Evolutionary conservation across 148 eudicot genomes (phyloP).

Genomic region (Amaranthus palmeri): DNA sequence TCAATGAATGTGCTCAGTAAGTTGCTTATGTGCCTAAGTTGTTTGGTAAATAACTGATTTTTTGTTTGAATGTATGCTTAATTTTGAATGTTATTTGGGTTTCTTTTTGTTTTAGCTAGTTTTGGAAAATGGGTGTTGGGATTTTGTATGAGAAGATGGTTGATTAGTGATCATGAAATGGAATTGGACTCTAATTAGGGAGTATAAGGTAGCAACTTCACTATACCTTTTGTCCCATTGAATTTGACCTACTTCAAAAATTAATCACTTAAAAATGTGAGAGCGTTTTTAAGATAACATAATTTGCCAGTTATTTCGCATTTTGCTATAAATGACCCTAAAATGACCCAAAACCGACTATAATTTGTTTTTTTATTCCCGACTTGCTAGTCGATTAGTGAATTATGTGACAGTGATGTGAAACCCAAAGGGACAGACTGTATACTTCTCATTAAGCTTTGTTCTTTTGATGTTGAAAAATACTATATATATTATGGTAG

Average conservation of each 20-base stretch:
- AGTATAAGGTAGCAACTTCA: too few relatives aligned
- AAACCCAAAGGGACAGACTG: too few relatives aligned
- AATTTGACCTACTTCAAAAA: too few relatives aligned
- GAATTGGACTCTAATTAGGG: neutral
- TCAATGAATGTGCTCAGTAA: slow-evolving; percentile 72
- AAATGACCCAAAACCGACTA: too few relatives aligned
- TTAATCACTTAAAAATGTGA: neutral
- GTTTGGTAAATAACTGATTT: neutral
- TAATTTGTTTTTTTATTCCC: too few relatives aligned
- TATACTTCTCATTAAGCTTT: neutral
- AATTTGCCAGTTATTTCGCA: too few relatives aligned
- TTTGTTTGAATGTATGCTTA: neutral
- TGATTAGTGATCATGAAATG: neutral
- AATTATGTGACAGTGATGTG: too few relatives aligned
- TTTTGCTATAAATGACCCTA: too few relatives aligned
- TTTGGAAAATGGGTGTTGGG: neutral
- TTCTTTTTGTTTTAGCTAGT: neutral
- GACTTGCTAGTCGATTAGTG: too few relatives aligned
- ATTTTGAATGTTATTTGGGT: neutral
- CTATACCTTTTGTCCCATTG: too few relatives aligned
- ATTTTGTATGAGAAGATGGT: neutral
- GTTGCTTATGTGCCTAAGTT: slow-evolving; percentile 23
- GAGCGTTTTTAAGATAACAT: too few relatives aligned
- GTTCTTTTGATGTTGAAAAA: neutral
- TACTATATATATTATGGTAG: neutral